Evolutionary conservation across 208 protist genomes (phyloP), one percentile per base, ranked within the genome.

Genomic region (Leishmania amazonensis): DNA sequence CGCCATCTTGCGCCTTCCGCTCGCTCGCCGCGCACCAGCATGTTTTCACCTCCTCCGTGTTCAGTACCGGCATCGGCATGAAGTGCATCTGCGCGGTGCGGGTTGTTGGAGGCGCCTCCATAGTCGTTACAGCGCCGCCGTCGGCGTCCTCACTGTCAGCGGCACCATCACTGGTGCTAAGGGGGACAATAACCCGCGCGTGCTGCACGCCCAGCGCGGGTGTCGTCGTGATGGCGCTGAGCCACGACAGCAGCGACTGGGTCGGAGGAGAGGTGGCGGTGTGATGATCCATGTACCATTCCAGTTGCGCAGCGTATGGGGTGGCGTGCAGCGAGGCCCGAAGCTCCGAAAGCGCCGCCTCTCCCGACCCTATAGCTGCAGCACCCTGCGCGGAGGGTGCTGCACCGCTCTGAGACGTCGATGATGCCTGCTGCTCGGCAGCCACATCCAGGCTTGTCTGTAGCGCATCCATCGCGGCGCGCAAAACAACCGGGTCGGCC

Each of bases 141-240:
- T 28, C 68, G 21, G 31, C 35, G 45, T 21, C 76, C 21, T 38
- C 77, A 40, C 24, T 54, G 11, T 74, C 82, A 31, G 42, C 17
- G 17, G 9, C 38, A 31, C 3, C 64, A 40, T 51, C 58, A 51
- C 13, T 6, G 54, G 0, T 74, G 17, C 49, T 57, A 5, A 67
- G 72, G 19, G 73, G 74, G 1, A 84, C 67, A 8, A 88, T 24
- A 13, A 93, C 80, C 8, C 75, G 81, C n/a, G 78, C 76, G 3
- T 86, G 79, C 35, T 85, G 86, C 1, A 79, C 87, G 21, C 89
- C 91, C n/a, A 88, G 68, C 40, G 75, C 82, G 21, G 75, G 78
- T 7, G 88, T 89, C 11, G 90, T 91, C 17, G 82, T 76, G n/a
- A 97, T 88, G 58, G 87, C 90, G 65, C 94, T 85, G 68, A 95